These are phyloP conservation scores for Triticum urartu DNA, from an alignment of 176 grass and related monocot genomes.

Conservation along the genomic window DNA sequence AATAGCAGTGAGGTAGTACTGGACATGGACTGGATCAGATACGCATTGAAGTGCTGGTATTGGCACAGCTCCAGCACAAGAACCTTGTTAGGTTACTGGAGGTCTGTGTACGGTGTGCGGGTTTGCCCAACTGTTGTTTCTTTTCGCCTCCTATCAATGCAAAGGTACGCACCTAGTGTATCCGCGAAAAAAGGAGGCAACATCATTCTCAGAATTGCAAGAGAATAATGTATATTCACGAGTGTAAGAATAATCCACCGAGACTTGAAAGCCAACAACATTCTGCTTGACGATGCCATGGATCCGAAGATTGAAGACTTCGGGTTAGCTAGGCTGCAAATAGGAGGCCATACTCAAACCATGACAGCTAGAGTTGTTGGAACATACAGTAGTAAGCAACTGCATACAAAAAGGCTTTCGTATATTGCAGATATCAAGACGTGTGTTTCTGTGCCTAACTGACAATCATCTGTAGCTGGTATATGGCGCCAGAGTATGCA, in stretches of 20 bases:
- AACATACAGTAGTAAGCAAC: conserved; percentile 36
- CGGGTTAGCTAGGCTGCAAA: conserved; percentile 35
- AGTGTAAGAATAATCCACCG: conserved; percentile 46
- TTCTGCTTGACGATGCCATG: conserved; percentile 35
- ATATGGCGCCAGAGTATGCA: conserved; percentile 1
- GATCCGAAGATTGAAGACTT: conserved; percentile 45
- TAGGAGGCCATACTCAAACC: conserved; percentile 14
- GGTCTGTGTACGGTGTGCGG: too few relatives aligned
- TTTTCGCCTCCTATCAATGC: too few relatives aligned
- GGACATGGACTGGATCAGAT: conserved; percentile 31
- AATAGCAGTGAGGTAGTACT: conserved; percentile 38
- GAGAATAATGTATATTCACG: conserved; percentile 50
- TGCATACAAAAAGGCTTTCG: background rate
- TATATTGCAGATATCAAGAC: background rate
- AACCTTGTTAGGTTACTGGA: conserved; percentile 52
- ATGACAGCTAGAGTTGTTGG: conserved; percentile 36
- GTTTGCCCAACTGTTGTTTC: too few relatives aligned
- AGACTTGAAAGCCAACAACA: conserved; percentile 41
- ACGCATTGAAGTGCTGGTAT: conserved; percentile 35
- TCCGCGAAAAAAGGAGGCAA: background rate
- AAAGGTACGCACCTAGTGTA: too few relatives aligned
- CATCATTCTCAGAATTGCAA: conserved; percentile 46
- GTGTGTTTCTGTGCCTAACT: conserved; percentile 9
- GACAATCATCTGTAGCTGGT: too few relatives aligned
- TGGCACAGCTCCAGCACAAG: conserved; percentile 54